Conservation (phyloP, 2,329 filamentous ascomycete genomes). For the Penicillium sp. region DNA sequence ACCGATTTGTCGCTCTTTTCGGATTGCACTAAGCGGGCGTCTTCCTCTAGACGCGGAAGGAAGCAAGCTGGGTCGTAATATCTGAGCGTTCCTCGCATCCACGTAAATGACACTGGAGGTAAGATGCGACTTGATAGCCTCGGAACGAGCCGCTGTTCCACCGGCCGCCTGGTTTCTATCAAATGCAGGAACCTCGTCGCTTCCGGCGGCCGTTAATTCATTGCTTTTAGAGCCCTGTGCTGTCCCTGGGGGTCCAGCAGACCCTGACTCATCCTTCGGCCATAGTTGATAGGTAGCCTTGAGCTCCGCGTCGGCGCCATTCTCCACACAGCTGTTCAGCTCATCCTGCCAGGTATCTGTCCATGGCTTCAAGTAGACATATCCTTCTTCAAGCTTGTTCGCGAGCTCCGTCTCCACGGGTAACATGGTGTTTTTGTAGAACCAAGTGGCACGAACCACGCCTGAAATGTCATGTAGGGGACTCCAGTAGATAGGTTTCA, state of each 20-base stretch:
- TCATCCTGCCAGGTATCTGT: slow-evolving; percentile 91
- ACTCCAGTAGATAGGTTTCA: slow-evolving; percentile 98
- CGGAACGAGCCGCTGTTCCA: slow-evolving; percentile 39
- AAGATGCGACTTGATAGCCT: slow-evolving; percentile 56
- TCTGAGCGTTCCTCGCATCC: slow-evolving; percentile 68
- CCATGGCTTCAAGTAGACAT: slow-evolving; percentile 79
- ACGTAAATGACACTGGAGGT: slow-evolving; percentile 84
- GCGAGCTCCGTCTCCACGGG: slow-evolving; percentile 80
- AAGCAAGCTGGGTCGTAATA: slow-evolving; percentile 77
- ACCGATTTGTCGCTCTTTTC: slow-evolving; percentile 75
- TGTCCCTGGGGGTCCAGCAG: slow-evolving; percentile 34
- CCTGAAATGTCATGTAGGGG: slow-evolving; percentile 82
- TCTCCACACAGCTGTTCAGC: slow-evolving; percentile 79
- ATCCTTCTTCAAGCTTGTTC: slow-evolving; percentile 89
- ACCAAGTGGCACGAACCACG: slow-evolving; percentile 88
- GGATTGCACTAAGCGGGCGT: slow-evolving; percentile 74
- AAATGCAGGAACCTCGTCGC: slow-evolving; percentile 12
- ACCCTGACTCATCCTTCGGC: slow-evolving; percentile 53
- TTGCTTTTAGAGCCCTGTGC: slow-evolving; percentile 34
- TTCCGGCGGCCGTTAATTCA: slow-evolving; percentile 20
- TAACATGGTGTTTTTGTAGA: slow-evolving; percentile 91
- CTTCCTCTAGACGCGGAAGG: slow-evolving; percentile 82
- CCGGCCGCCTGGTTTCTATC: slow-evolving; percentile 42
- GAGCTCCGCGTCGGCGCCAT: slow-evolving; percentile 83
- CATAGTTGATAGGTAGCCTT: slow-evolving; percentile 82